Base-by-base conservation (phyloP, 345 rosid species). In the Firmiana major region DNA sequence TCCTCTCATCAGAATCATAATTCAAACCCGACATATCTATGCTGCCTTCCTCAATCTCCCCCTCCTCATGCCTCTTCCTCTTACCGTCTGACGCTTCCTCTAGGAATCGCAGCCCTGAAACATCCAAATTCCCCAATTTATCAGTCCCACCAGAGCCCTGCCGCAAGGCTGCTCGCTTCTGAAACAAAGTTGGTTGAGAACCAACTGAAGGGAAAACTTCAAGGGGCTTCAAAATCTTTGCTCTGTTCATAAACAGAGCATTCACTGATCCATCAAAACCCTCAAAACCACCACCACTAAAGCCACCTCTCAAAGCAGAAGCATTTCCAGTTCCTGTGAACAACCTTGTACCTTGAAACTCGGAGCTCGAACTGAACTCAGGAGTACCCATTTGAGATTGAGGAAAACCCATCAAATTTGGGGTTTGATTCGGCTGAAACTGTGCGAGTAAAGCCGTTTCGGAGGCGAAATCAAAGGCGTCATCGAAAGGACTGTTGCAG, bases 1-100 rank as follows among this genome's bases (percentile, higher is more conserved):
- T 79, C 17, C 76, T 66, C 82, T 94, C 98, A 79, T 92, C 97
- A 54, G 92, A 90, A 73, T 94, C 98, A 76, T 90, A 90, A 83
- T 89, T 91, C 81, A 92, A 80, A 68, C 93, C 91, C 0, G 93
- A 90, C 53, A 88, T 85, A 75, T 90, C 94, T 51, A 87, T 53
- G 36, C 92, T 85, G 53, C 73, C 87, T 19, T 83, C 90, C 77
- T 90, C 97, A 42, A 84, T 80, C 6, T 89, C 87, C 28, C 83
- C 78, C 21, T 84, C 88, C 24, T 84, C 90, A 24, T 72, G 84
- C 8, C 78, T 34, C 88, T 75, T 48, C 77, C 73, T 78, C 81
- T 58, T 75, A 24, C 81, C 81, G 3, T 42, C 69, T 12, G 60
- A 43, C 26, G 40, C 78, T 66, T 84, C 78, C 26, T 24, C 77